Percentiles rank a stretch among this genome's conserved stretches.
These are phyloP conservation scores for Darksidea phi DNA, from an alignment of 495 filamentous ascomycete genomes.

Conservation along the genomic window DNA sequence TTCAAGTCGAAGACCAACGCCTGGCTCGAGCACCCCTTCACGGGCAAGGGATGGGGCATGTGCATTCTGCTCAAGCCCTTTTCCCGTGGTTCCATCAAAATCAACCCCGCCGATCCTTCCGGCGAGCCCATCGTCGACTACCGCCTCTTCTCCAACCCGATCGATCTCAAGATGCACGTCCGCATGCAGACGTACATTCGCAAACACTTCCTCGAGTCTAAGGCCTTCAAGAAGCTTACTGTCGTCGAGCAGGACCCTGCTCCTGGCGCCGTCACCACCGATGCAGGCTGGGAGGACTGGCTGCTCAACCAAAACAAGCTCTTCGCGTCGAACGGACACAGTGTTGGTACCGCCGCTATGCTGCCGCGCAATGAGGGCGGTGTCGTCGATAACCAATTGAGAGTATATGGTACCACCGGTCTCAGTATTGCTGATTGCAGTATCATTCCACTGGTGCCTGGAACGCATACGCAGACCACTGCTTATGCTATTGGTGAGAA, in stretches of 20 bases:
- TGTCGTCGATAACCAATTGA: neutral
- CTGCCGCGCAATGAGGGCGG: neutral
- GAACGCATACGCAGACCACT: neutral
- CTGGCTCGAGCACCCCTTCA: slow-evolving; percentile 42
- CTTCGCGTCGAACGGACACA: neutral
- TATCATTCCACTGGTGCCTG: slow-evolving; percentile 4
- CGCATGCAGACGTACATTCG: neutral
- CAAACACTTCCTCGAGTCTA: neutral
- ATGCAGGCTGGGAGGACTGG: neutral
- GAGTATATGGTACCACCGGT: neutral
- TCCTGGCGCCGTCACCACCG: neutral
- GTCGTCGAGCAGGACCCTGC: neutral
- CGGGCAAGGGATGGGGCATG: slow-evolving; percentile 43
- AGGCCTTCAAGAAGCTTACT: too few relatives aligned
- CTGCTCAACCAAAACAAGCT: neutral
- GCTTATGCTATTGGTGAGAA: slow-evolving; percentile 4
- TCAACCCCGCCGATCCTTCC: slow-evolving; percentile 42
- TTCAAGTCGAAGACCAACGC: slow-evolving; percentile 43
- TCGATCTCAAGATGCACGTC: slow-evolving; percentile 39
- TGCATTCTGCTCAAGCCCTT: slow-evolving; percentile 49
- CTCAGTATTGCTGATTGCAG: neutral
- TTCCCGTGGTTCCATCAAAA: slow-evolving; percentile 48
- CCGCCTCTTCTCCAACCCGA: slow-evolving; percentile 49
- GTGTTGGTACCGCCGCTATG: neutral
- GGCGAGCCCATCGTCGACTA: slow-evolving; percentile 49